These are phyloP conservation scores for Primulina tabacum DNA, from an alignment of 257 asterid species.

Conservation along the genomic window DNA sequence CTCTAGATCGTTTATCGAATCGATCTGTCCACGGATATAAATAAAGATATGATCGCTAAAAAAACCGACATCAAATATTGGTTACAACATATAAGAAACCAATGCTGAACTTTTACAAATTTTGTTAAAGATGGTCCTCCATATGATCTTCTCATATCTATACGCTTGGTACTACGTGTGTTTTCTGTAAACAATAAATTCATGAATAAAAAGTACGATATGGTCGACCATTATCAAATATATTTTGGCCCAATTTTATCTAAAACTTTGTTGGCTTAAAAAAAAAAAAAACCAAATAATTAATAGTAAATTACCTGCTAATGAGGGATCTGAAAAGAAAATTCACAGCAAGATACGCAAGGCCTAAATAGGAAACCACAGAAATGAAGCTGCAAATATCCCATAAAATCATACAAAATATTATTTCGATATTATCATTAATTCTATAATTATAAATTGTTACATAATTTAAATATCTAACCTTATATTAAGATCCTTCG, in stretches of 20 bases:
- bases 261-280: background rate
- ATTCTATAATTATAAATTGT: background rate
- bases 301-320: slow-evolving; percentile 44
- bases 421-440: background rate
- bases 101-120: too few species aligned
- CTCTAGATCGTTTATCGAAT: too few species aligned
- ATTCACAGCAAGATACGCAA: slow-evolving; percentile 76
- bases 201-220: too few species aligned
- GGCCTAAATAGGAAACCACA: slow-evolving; percentile 72
- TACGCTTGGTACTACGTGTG: too few species aligned
- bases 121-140: too few species aligned
- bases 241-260: background rate
- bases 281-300: background rate
- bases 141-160: too few species aligned
- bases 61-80: too few species aligned
- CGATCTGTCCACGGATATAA: too few species aligned
- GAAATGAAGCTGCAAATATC: slow-evolving; percentile 67
- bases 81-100: too few species aligned
- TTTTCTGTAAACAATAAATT: too few species aligned
- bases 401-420: background rate
- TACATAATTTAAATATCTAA: slow-evolving; percentile 12
- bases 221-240: too few species aligned
- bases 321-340: slow-evolving; percentile 75
- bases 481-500: slow-evolving; percentile 80
- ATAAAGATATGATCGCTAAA: too few species aligned